Evolutionary conservation across 2,329 filamentous ascomycete species (phyloP), one percentile per base, ranked within the genome.

Genomic region (Myotisia sp.): DNA sequence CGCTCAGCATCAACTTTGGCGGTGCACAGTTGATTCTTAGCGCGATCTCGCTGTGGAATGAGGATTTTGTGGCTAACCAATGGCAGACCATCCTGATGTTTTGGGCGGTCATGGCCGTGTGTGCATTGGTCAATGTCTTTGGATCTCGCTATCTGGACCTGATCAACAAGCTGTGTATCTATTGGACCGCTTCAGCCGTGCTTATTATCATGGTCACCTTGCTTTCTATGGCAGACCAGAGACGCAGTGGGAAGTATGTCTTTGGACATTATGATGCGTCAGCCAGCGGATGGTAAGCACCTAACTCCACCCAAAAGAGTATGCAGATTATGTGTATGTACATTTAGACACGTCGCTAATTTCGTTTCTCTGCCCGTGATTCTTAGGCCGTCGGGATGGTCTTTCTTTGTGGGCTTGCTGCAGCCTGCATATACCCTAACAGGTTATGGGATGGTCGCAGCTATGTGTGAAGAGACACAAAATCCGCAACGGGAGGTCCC

Each of bases 381-480:
- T 7, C 17, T 27, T 26, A 66, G 63, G 71, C 72, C 75, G 4
- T 56, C 62, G 14, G 77, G 75, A 21, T 82, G 76, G 76, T 72
- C 76, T 0, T 81, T 79, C 54, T 81, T 80, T 47, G 74, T 81
- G 21, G 76, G 77, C 2, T 55, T 82, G 14, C 59, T 81, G 17
- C 76, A 80, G 56, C 73, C 74, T 16, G 63, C 56, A 10, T 62
- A 62, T 37, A 61, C 58, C 3, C 37, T 63, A 28, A 63, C 60
- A 0, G 60, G 76, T 3, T 80, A 80, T 47, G 76, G 76, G 5
- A 77, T 81, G 70, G 76, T 80, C 2, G 74, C 76, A 0, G 55
- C 73, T 29, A 79, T 81, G 74, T 79, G 74, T 45, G 76, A 81
- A 55, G 76, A 81, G 52, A 75, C 80, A 2, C 74, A 78, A 48